Evolutionary conservation across 2,329 filamentous ascomycete species (phyloP).

Genomic region (Exophiala sideris): DNA sequence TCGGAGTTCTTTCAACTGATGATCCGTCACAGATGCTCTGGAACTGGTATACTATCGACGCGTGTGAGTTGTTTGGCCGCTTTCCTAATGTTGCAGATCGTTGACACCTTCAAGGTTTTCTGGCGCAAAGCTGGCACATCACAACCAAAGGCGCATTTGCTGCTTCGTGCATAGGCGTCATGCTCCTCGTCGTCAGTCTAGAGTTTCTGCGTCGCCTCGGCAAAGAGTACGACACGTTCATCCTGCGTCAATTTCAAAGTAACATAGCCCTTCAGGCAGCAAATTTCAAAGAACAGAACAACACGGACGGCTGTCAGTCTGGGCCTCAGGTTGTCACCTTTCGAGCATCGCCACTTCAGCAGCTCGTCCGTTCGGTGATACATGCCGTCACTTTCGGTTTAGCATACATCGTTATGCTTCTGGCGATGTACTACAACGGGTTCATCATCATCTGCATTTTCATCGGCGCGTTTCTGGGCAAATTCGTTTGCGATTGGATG

Average conservation of each 20-base stretch:
- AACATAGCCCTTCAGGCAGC: neutral
- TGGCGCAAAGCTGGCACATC: slow-evolving; percentile 67
- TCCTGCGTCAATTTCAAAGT: slow-evolving; percentile 31
- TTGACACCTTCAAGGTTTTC: slow-evolving; percentile 73
- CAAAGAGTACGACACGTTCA: slow-evolving; percentile 68
- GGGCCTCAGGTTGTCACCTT: slow-evolving; percentile 21
- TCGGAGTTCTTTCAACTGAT: neutral
- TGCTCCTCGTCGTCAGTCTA: slow-evolving; percentile 68
- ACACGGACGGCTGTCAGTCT: neutral
- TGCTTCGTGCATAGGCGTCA: slow-evolving; percentile 73
- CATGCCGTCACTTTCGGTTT: slow-evolving; percentile 54
- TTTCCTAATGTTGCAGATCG: slow-evolving; percentile 59
- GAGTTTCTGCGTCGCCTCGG: slow-evolving; percentile 68
- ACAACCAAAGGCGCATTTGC: slow-evolving; percentile 69
- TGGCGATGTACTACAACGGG: slow-evolving; percentile 65
- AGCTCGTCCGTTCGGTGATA: slow-evolving; percentile 21
- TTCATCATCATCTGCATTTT: slow-evolving; percentile 81
- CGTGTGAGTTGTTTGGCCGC: slow-evolving; percentile 50
- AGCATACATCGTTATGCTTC: slow-evolving; percentile 73
- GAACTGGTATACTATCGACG: slow-evolving; percentile 69
- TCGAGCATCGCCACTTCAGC: slow-evolving; percentile 22
- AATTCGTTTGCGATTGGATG: slow-evolving; percentile 68
- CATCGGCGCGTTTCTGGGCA: slow-evolving; percentile 69
- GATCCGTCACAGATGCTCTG: slow-evolving; percentile 58
- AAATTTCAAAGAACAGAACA: slow-evolving; percentile 4